Evolutionary conservation across 345 rosid genomes (phyloP), one percentile per base, ranked within the genome.

Genomic region (Hibiscus mutabilis): DNA sequence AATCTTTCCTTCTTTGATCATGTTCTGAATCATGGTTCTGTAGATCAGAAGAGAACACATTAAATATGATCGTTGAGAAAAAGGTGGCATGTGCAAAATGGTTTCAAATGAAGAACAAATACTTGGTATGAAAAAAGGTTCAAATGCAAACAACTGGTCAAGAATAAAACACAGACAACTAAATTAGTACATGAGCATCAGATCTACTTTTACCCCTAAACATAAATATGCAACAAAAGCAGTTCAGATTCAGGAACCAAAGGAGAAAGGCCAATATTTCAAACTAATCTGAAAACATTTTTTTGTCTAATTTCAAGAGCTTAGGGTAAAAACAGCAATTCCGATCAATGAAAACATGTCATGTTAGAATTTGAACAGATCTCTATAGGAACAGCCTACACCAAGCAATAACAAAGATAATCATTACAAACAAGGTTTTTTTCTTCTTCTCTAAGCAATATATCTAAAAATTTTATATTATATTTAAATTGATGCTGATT

Each of bases 1-100:
- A 71, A 93, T 86, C 78, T 84, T 91, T 68, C 97, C 96, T 40
- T 87, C 91, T 71, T 72, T 82, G 79, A 81, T 86, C 83, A 88
- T 80, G 79, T 80, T 81, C 69, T 84, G 87, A 72, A 88, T 88
- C 91, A 87, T 85, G 71, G 80, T 82, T 79, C 95, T 87, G 79
- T 63, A 77, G 44, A 64, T 8, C 13, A 73, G 24, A 69, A 62
- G 59, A 65, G 6, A 64, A 73, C 1, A 3, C 6, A 15, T 67
- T 27, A 49, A 51, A 35, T 19, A 69, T 25, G 61, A 56, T 19
- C 44, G 56, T 47, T 55, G 33, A 68, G 25, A 60, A 58, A 31
- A 11, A 19, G 18, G 40, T 22, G 21, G 13, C 70, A 66, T 15
- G 69, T 52, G 58, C 40, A 16, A 66, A 47, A 47, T 66, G 70